Conservation (phyloP, 2,329 filamentous ascomycete genomes). For the Epichloe hybrida region DNA sequence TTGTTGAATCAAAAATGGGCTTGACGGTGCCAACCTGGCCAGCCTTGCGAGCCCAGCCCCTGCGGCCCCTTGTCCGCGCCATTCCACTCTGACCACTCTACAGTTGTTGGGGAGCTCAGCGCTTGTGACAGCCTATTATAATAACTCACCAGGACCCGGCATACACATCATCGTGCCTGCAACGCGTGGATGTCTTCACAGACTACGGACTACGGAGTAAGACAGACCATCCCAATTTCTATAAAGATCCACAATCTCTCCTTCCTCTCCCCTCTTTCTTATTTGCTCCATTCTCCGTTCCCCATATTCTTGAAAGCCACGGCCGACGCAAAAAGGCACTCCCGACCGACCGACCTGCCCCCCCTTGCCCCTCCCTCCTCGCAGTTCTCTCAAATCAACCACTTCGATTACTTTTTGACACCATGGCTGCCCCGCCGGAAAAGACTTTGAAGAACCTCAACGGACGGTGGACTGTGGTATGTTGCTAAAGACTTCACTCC, state of each 20-base stretch:
- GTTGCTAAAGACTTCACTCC: conserved; percentile 11
- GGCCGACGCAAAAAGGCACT: not conserved
- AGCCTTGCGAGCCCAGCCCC: too few species aligned
- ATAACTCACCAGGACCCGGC: too few species aligned
- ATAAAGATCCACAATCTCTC: not conserved
- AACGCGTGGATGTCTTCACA: not conserved
- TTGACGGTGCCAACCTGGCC: too few species aligned
- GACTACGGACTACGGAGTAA: too few species aligned
- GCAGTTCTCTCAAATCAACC: not conserved
- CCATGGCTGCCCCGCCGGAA: conserved; percentile 58
- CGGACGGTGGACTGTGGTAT: conserved; percentile 58
- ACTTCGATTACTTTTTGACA: conserved; percentile 2
- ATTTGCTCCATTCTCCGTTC: not conserved
- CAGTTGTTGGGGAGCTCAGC: too few species aligned
- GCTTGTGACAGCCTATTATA: too few species aligned
- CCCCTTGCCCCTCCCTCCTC: not conserved
- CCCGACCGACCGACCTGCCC: not conserved
- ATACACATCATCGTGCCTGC: not conserved
- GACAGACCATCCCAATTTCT: not conserved
- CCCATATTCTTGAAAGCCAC: not conserved
- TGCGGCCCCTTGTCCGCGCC: too few species aligned
- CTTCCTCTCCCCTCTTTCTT: not conserved
- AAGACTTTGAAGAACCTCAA: conserved; percentile 55
- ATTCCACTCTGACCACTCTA: too few species aligned
- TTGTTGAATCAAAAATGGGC: too few species aligned